Base-by-base conservation (phyloP, 2,329 filamentous ascomycete genomes). In the Fusarium nygamai region DNA sequence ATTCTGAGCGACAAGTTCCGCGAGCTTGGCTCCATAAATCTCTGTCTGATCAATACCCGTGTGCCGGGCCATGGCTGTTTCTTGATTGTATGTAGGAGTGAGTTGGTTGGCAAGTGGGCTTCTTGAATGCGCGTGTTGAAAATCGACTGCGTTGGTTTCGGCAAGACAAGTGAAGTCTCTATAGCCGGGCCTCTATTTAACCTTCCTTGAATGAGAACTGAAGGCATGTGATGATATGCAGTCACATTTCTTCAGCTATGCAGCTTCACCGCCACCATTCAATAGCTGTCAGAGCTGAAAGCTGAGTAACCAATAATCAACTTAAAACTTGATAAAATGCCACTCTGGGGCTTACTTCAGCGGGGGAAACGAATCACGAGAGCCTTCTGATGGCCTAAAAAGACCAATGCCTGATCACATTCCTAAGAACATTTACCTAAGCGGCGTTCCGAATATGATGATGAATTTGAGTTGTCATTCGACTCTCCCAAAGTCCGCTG, bases 381-480 rank as follows among this genome's bases (percentile, higher is more conserved):
- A 29, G 19, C 44, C 24, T 11, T 5, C 3, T 22, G 19, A 5
- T 29, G 7, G 4, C 19, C 19, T 1, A 44, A 29, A 46, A 14
- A 1, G 4, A 10, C 6, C 24, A 5, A 47, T 2, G 8, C 5
- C 24, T 0, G 44, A 0, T 47, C 44, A 47, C 44, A 10, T 47
- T 47, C 8, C 0, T 47, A 29, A 29, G 0, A 47, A 27, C 7
- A 29, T 47, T 22, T 20, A 22, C 24, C 0, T 29, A 47, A 47
- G 44, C 44, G 44, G 44, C 1, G 12, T 47, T 47, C 19, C 6
- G 5, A 14, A 47, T 20, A 7, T 29, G 24, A 47, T 43, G 8
- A 43, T 5, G 0, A 16, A 9, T 0, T n/a, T n/a, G 6, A 43
- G 39, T 3, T 43, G 2, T 43, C 8, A 1, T n/a, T 43, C 0